Evolutionary conservation across 192 early-diverging fungal species (phyloP), one percentile per base, ranked within the genome.

Genomic region (Coemansia asiatica): DNA sequence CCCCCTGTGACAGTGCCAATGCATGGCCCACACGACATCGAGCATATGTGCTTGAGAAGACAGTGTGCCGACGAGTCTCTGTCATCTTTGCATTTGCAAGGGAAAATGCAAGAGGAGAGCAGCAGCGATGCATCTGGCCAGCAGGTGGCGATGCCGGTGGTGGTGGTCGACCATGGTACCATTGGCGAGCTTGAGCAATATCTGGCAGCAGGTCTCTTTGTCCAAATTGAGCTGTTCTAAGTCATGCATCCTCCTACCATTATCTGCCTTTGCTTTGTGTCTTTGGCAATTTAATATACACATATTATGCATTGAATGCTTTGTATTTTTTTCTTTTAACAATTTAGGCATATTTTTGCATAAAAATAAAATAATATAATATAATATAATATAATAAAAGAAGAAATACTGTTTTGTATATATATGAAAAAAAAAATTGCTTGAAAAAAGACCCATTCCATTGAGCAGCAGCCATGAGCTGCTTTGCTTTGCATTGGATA

Each of bases 171-270:
- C 63, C 58, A 48, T 23, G 36, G 26, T 13, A 69, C 67, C 16
- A 59, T 80, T 55, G 59, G 54, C 21, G 72, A 74, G 66, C 57
- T 80, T 33, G 72, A 80, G 55, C 48, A 55, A n/a, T 69, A 74
- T 61, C 56, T 80, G 48, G 56, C 35, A 6, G 63, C 66, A 13
- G 77, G 77, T 18, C 58, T 63, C 3, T 57, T 50, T 57, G 68
- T 80, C 54, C 57, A 62, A 2, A 59, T 74, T 21, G 68, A 74
- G 53, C 64, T 80, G 55, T 58, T 73, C 25, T 68, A 62, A n/a
- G 27, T 12, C 3, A 44, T 44, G 40, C 15, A 44, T 12, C 2
- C 15, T 44, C 6, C 15, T 2, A 22, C 15, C 26, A 26, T 53
- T 21, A 1, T 16, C 15, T 53, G 50, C 50, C 23, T 27, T 53